A percentile compares a stretch with the other conserved stretches of the same genome.
phyloP scores from a whole-genome alignment of 176 grass and related monocot species.

The Elaeis guineensis region DNA sequence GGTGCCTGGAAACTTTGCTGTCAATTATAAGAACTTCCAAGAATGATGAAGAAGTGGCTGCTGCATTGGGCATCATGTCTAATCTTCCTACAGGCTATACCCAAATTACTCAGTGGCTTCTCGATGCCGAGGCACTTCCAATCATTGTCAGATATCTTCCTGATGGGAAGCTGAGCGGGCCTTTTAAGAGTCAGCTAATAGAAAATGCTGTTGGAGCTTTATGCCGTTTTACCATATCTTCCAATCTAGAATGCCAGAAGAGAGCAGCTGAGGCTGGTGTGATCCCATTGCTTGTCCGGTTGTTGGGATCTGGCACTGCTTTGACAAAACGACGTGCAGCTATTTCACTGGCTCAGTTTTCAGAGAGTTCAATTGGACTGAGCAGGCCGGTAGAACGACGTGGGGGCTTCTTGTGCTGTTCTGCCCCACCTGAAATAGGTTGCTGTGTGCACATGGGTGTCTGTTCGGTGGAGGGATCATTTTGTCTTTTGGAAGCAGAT shows the following conservation, averaged over 20 bases:
- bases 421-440: constrained; percentile 5
- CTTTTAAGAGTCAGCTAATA: neutral
- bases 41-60: neutral
- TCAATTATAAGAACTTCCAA: neutral
- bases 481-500: constrained; percentile 6
- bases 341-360: neutral
- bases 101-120: neutral
- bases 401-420: neutral
- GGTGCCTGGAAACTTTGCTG: neutral
- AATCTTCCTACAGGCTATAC: constrained; percentile 1
- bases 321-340: neutral
- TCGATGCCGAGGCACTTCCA: neutral
- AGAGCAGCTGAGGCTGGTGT: neutral
- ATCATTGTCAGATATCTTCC: neutral
- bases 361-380: neutral
- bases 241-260: constrained; percentile 5
- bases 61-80: neutral
- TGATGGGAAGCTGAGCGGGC: neutral
- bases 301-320: neutral
- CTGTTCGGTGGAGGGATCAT: neutral
- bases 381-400: neutral
- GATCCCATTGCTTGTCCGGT: constrained; percentile 1
- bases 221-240: neutral
- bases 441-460: constrained; percentile 4
- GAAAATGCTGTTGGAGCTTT: constrained; percentile 4